Percentiles rank a stretch among this genome's conserved stretches.
Conservation (phyloP, 805 yeast species). For the Cyberlindnera mycetangii region DNA sequence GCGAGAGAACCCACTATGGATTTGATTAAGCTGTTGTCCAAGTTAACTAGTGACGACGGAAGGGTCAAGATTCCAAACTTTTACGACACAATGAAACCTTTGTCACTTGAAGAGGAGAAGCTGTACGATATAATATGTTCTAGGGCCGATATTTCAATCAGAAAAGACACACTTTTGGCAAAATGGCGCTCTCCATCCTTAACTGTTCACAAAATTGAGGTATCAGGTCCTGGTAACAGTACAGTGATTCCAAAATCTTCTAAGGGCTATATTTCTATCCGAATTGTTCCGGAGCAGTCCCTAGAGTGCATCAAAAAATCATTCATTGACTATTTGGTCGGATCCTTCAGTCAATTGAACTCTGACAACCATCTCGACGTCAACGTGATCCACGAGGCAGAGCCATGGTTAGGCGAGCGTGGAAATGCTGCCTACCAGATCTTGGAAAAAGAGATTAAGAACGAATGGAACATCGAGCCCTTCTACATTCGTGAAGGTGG, state of each 20-base stretch:
- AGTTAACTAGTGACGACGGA: constrained; percentile 56
- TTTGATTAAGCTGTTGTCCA: constrained; percentile 66
- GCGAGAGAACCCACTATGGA: constrained; percentile 88
- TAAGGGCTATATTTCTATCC: constrained; percentile 70
- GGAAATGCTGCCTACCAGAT: constrained; percentile 68
- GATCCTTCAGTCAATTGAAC: constrained; percentile 45
- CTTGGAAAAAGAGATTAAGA: constrained; percentile 55
- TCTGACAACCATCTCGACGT: constrained; percentile 63
- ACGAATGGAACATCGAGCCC: constrained; percentile 81
- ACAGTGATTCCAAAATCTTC: constrained; percentile 88
- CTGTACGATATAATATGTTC: constrained; percentile 56
- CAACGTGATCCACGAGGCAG: constrained; percentile 77
- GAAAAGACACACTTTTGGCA: constrained; percentile 55
- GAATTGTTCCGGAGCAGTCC: constrained; percentile 89
- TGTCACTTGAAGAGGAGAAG: constrained; percentile 54
- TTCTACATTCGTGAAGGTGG: constrained; percentile 94
- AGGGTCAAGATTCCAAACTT: constrained; percentile 64
- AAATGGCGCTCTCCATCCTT: constrained; percentile 91
- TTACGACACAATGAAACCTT: constrained; percentile 60
- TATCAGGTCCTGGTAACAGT: constrained; percentile 86
- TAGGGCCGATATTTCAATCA: constrained; percentile 34
- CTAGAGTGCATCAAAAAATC: constrained; percentile 51
- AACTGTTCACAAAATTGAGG: constrained; percentile 78
- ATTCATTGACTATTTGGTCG: constrained; percentile 45
- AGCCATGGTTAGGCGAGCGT: constrained; percentile 95